A percentile compares a stretch with the other conserved stretches of the same genome.
Evolutionary conservation across 768 basidiomycete species (phyloP).

Genomic region (Mycena vulgaris): DNA sequence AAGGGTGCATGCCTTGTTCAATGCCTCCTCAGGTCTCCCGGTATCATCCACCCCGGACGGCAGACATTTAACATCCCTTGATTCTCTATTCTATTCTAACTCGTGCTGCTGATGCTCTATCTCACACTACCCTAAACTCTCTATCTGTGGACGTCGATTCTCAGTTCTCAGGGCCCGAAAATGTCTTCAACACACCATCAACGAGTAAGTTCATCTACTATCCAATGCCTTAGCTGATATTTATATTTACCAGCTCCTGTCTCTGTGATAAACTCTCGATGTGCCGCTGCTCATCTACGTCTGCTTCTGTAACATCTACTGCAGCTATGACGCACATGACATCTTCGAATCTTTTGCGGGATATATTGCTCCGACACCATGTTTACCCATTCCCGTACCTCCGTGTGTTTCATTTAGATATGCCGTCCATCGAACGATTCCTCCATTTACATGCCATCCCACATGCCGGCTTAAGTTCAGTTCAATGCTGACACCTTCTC

Average conservation of each 20-base stretch:
- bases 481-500: no score
- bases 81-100: no score
- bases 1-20: neutral
- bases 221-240: neutral
- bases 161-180: no score
- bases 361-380: constrained; percentile 18
- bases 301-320: neutral
- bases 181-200: no score
- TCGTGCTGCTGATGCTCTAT: no score
- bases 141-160: no score
- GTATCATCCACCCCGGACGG: no score
- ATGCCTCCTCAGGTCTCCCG: no score
- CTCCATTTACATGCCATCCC: constrained; percentile 11
- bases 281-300: neutral
- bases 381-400: constrained; percentile 6
- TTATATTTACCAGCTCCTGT: neutral
- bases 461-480: neutral
- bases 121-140: no score
- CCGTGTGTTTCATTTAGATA: constrained; percentile 7
- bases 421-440: neutral
- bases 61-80: neutral
- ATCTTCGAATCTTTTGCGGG: neutral
- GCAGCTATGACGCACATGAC: neutral
- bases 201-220: no score
- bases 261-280: neutral